Percentiles rank a stretch among this genome's conserved stretches.
Evolutionary conservation across 306 rosid genomes (phyloP).

Genomic region (Pueraria montana): DNA sequence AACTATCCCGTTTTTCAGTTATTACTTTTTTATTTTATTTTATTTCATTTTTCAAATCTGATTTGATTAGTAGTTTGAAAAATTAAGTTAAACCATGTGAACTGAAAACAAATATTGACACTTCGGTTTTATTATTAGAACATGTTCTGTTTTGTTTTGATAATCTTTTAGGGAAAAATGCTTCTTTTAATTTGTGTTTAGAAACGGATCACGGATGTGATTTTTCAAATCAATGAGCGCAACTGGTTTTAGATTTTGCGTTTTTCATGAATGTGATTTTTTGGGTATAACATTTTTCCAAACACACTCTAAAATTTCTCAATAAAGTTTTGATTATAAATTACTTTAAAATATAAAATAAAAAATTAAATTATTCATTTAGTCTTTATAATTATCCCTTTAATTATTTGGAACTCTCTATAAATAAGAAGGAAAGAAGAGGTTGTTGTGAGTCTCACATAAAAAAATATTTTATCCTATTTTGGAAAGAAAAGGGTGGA

Average conservation of each 20-base stretch:
- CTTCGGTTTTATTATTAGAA: not conserved
- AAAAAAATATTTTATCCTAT: no score
- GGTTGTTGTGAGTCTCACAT: no score
- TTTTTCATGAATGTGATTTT: no score
- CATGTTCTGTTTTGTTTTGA: not conserved
- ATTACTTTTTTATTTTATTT: not conserved
- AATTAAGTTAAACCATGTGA: not conserved
- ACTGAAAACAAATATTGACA: not conserved
- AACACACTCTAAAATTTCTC: not conserved
- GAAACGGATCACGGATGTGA: no score
- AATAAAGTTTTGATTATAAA: not conserved
- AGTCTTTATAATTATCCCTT: no score
- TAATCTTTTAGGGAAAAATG: not conserved
- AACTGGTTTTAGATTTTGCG: no score
- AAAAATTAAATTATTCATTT: no score
- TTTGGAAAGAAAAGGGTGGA: no score
- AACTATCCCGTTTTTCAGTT: not conserved
- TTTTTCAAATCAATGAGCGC: no score
- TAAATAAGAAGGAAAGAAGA: no score
- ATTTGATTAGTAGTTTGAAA: not conserved
- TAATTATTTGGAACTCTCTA: no score
- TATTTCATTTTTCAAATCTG: not conserved
- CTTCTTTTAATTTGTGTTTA: not conserved
- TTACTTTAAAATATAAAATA: not conserved
- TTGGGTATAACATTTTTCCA: no score